Evolutionary conservation across 2,329 filamentous ascomycete genomes (phyloP).

Genomic region (Pyrenophora graminea): DNA sequence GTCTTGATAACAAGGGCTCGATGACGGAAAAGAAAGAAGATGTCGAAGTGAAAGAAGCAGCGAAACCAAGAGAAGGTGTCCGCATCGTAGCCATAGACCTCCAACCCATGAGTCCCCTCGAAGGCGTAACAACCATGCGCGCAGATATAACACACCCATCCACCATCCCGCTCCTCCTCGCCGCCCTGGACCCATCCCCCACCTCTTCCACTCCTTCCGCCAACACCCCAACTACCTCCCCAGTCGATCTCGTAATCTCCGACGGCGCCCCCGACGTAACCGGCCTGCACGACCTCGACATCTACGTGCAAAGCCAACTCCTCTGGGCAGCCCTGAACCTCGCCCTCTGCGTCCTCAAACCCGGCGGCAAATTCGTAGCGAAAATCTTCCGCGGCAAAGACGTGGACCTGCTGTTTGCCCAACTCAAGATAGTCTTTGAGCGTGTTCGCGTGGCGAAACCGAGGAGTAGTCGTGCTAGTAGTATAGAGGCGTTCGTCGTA

Average conservation of each 20-base stretch:
- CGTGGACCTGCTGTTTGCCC: slow-evolving; percentile 92
- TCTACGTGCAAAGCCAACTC: slow-evolving; percentile 95
- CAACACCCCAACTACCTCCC: slow-evolving; percentile 55
- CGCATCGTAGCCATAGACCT: slow-evolving; percentile 96
- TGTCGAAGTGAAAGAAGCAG: slow-evolving; percentile 18
- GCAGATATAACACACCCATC: slow-evolving; percentile 98
- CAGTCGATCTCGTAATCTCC: slow-evolving; percentile 91
- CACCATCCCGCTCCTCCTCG: slow-evolving; percentile 85
- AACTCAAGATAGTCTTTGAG: slow-evolving; percentile 89
- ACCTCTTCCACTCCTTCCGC: too few species aligned
- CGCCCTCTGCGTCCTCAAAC: slow-evolving; percentile 86
- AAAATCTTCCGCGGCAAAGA: slow-evolving; percentile 97
- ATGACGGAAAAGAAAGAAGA: slow-evolving; percentile 9
- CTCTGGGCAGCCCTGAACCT: slow-evolving; percentile 93
- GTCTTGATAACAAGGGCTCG: slow-evolving; percentile 16
- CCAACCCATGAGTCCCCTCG: slow-evolving; percentile 91
- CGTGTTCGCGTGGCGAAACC: slow-evolving; percentile 91
- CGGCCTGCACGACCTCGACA: slow-evolving; percentile 94
- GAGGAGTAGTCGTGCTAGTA: slow-evolving; percentile 90
- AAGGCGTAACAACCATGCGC: slow-evolving; percentile 88
- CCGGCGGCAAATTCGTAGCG: slow-evolving; percentile 93
- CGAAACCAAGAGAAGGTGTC: slow-evolving; percentile 67
- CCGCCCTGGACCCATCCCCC: slow-evolving; percentile 71
- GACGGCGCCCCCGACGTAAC: slow-evolving; percentile 97
- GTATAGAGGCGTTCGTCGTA: slow-evolving; percentile 94